Percentiles rank a stretch among this genome's conserved stretches.
Evolutionary conservation across 176 grass and related monocot species (phyloP).

Genomic region (Typha latifolia): DNA sequence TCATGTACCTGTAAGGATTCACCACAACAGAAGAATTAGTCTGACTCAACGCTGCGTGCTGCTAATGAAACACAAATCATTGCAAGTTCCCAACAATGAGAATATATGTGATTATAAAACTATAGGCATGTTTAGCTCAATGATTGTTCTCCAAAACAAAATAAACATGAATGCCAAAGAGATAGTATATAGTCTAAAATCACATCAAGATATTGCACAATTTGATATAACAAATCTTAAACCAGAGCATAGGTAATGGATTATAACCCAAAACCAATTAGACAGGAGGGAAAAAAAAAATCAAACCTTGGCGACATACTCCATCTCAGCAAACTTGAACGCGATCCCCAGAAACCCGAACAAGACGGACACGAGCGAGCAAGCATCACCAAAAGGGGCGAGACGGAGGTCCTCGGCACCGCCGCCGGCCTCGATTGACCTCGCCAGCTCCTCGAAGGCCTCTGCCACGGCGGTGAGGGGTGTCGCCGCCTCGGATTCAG

Average conservation of each 20-base stretch:
- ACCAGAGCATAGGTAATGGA: no score
- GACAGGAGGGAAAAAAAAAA: no score
- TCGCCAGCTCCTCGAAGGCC: slow-evolving; percentile 77
- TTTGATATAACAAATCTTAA: no score
- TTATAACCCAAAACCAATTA: background rate
- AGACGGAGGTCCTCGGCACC: slow-evolving; percentile 44
- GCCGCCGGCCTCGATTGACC: slow-evolving; percentile 33
- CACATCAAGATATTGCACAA: no score
- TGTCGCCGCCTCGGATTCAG: slow-evolving; percentile 24
- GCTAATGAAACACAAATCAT: background rate
- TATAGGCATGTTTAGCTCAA: background rate
- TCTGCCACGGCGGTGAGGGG: slow-evolving; percentile 57
- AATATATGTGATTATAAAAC: background rate
- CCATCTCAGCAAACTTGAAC: slow-evolving; percentile 93
- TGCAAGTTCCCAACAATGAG: background rate
- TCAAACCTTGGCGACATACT: slow-evolving; percentile 81
- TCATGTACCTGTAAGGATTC: slow-evolving; percentile 62
- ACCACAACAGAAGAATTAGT: background rate
- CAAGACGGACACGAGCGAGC: slow-evolving; percentile 76
- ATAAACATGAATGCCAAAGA: no score
- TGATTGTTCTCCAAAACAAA: background rate
- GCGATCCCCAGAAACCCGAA: slow-evolving; percentile 87
- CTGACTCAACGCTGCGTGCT: background rate
- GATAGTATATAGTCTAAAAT: no score
- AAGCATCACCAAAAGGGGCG: slow-evolving; percentile 61